Percentiles rank a stretch among this genome's conserved stretches.
These are phyloP conservation scores for Centrapalus pauciflorus DNA, from an alignment of 129 eudicot genomes.

Conservation along the genomic window DNA sequence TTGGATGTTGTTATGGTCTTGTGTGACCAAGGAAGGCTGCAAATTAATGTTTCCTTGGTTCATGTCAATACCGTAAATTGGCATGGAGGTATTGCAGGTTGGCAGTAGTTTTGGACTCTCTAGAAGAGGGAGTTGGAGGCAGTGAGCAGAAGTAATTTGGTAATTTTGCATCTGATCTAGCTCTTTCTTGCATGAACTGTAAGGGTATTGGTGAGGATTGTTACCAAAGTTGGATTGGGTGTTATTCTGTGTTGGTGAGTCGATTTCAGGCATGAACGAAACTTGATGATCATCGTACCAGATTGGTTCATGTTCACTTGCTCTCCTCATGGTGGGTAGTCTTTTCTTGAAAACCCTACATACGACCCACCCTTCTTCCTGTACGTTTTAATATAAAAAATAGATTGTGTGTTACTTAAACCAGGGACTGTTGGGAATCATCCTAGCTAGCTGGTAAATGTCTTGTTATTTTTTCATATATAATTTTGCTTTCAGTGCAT, in stretches of 20 bases:
- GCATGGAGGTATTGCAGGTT: conserved; percentile 13
- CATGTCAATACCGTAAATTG: conserved; percentile 30
- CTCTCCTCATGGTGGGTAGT: conserved; percentile 33
- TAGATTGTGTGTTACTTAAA: not conserved
- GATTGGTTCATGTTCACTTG: conserved; percentile 46
- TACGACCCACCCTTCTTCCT: conserved; percentile 96
- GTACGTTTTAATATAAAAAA: not conserved
- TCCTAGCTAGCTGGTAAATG: too few species aligned
- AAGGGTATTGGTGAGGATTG: conserved; percentile 10
- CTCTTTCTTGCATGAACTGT: conserved; percentile 37
- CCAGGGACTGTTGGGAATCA: too few species aligned
- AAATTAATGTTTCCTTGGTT: conserved; percentile 10
- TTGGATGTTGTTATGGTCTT: conserved; percentile 1
- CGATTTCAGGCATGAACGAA: conserved; percentile 59
- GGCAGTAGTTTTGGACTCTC: conserved; percentile 45
- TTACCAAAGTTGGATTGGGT: conserved; percentile 16
- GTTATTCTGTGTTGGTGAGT: conserved; percentile 40
- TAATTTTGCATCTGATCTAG: conserved; percentile 21
- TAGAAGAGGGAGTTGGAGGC: conserved; percentile 53
- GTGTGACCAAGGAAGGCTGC: conserved; percentile 17
- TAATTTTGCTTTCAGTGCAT: too few species aligned
- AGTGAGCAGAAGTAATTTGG: conserved; percentile 34
- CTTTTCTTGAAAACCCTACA: conserved; percentile 71
- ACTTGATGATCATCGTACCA: conserved; percentile 68
- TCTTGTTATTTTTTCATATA: too few species aligned